Conservation (phyloP, 1,284 basidiomycete genomes). For the Sutorius eximius region DNA sequence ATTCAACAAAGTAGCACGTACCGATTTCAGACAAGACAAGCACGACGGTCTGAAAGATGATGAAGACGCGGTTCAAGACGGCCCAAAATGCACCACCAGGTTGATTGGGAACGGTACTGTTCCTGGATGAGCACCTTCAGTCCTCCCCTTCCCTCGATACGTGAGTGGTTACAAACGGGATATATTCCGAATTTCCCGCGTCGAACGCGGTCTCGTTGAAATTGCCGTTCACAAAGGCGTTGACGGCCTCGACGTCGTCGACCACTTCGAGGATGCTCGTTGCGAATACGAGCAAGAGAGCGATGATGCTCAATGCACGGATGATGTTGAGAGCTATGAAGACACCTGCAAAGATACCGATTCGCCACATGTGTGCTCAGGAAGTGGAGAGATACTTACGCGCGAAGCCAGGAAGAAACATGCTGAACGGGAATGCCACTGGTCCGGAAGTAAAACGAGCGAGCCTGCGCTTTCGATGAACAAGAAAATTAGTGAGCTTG, state of each 20-base stretch:
- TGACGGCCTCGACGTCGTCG: constrained; percentile 77
- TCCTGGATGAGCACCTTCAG: constrained; percentile 38
- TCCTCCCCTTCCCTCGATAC: neutral
- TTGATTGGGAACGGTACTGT: constrained; percentile 82
- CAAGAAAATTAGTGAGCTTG: constrained; percentile 17
- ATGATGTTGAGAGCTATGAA: constrained; percentile 81
- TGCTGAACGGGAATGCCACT: constrained; percentile 11
- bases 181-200: constrained; percentile 63
- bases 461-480: constrained; percentile 27
- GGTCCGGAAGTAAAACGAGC: constrained; percentile 12
- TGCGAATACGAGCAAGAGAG: constrained; percentile 72
- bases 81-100: constrained; percentile 86
- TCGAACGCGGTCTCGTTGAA: constrained; percentile 32
- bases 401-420: constrained; percentile 49
- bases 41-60: constrained; percentile 74
- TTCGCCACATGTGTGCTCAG: neutral
- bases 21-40: constrained; percentile 63
- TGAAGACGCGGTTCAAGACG: constrained; percentile 77
- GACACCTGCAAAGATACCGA: constrained; percentile 41
- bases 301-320: constrained; percentile 74
- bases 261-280: constrained; percentile 81
- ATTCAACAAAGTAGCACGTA: constrained; percentile 3
- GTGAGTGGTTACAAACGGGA: constrained; percentile 51
- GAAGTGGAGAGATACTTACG: constrained; percentile 38
- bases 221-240: constrained; percentile 50